phyloP scores from a whole-genome alignment of 225 moss, liverwort and hornwort genomes.

The Marchantia paleacea region DNA sequence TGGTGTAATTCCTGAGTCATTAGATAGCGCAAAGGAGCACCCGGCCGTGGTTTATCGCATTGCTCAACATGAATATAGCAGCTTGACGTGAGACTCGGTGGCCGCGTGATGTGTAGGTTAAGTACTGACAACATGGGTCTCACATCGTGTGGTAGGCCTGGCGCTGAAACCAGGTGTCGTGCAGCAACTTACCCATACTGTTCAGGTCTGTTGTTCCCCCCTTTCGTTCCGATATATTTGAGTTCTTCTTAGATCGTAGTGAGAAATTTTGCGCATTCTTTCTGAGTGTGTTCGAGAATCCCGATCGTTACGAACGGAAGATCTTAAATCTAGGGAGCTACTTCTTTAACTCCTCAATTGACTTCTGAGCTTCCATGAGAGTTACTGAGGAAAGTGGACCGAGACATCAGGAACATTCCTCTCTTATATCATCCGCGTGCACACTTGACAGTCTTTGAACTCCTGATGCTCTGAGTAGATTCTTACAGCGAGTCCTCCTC shows the following conservation, averaged over 20 bases:
- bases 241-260: neutral
- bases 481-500: neutral
- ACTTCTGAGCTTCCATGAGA: neutral
- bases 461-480: neutral
- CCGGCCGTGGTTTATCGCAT: too few relatives aligned
- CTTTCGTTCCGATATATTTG: neutral
- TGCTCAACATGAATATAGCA: neutral
- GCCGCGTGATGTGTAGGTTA: constrained; percentile 34
- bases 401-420: neutral
- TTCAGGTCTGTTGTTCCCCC: constrained; percentile 32
- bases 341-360: neutral
- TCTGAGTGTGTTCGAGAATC: neutral
- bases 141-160: constrained; percentile 46
- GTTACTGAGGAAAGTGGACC: neutral
- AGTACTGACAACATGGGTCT: constrained; percentile 43
- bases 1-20: too few relatives aligned
- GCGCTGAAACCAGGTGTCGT: constrained; percentile 50
- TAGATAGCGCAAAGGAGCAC: too few relatives aligned
- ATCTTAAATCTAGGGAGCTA: neutral
- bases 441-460: neutral
- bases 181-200: constrained; percentile 32
- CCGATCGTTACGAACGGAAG: neutral
- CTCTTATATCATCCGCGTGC: neutral
- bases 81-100: constrained; percentile 26
- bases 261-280: neutral